Percentiles rank a stretch among this genome's conserved stretches.
Conservation (phyloP, 805 yeast species). For the Saturnispora kantuleensis region DNA sequence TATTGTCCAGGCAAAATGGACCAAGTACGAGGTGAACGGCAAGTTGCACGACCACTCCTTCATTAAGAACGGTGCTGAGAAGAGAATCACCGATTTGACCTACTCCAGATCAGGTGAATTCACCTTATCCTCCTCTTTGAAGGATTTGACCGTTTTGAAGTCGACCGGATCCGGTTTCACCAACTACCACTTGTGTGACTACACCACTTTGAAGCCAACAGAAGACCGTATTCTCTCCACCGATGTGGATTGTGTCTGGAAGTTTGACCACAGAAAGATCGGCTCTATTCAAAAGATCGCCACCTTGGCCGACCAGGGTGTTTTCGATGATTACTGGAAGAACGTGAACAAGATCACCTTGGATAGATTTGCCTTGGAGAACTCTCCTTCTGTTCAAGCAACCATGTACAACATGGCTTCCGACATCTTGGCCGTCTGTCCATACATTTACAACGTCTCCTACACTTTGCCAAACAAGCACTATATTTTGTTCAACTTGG, state of each 20-base stretch:
- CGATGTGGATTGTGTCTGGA: constrained; percentile 69
- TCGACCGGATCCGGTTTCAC: constrained; percentile 90
- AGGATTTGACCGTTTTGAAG: constrained; percentile 76
- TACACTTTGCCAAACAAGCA: constrained; percentile 88
- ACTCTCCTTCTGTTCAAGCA: constrained; percentile 92
- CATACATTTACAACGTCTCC: constrained; percentile 52
- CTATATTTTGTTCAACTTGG: constrained; percentile 68
- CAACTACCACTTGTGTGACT: constrained; percentile 79
- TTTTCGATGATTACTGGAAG: constrained; percentile 57
- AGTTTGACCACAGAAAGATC: constrained; percentile 42
- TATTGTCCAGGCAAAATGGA: constrained; percentile 71
- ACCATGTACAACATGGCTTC: constrained; percentile 91
- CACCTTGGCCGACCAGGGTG: constrained; percentile 45
- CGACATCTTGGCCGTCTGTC: constrained; percentile 51
- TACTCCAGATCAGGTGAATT: constrained; percentile 46
- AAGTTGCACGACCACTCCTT: constrained; percentile 76
- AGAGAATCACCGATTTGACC: constrained; percentile 48
- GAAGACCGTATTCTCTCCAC: constrained; percentile 81
- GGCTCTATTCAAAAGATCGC: constrained; percentile 41
- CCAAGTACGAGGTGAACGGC: constrained; percentile 65
- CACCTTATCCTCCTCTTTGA: constrained; percentile 55
- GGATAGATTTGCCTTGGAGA: constrained; percentile 70
- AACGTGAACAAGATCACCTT: constrained; percentile 60
- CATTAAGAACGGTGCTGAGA: constrained; percentile 75
- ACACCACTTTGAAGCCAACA: constrained; percentile 79